phyloP scores from a whole-genome alignment of 345 rosid genomes.

The Murraya koenigii region DNA sequence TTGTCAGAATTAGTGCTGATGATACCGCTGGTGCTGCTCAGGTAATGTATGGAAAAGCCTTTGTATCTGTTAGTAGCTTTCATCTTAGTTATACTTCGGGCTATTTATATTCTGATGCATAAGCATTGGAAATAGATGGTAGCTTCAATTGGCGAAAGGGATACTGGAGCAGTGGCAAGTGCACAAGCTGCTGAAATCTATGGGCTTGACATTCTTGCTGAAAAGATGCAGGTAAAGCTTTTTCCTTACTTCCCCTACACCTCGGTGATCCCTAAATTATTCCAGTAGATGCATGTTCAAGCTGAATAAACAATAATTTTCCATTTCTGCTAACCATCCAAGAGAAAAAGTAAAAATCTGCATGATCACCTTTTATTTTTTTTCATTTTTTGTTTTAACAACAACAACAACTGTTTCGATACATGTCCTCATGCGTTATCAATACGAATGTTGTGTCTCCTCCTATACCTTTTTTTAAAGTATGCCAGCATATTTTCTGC shows the following conservation, averaged over 20 bases:
- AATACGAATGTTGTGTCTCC: not conserved
- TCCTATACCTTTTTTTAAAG: not conserved
- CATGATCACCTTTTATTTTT: not conserved
- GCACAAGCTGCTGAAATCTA: slow-evolving; percentile 84
- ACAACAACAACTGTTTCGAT: not conserved
- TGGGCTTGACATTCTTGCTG: slow-evolving; percentile 71
- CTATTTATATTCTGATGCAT: slow-evolving; percentile 7
- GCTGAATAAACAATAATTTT: not conserved
- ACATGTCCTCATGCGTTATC: not conserved
- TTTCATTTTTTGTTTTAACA: not conserved
- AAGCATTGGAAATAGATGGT: slow-evolving; percentile 42
- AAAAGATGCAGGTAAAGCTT: slow-evolving; percentile 66
- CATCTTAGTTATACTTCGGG: slow-evolving; percentile 1
- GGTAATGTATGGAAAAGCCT: slow-evolving; percentile 38
- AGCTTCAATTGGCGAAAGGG: slow-evolving; percentile 50
- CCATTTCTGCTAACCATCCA: not conserved
- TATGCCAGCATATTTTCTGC: not conserved
- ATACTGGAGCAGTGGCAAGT: slow-evolving; percentile 86
- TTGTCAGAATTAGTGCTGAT: slow-evolving; percentile 52
- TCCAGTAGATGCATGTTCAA: not conserved
- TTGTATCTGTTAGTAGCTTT: not conserved
- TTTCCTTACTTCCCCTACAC: not conserved
- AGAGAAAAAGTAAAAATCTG: not conserved
- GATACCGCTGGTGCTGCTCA: slow-evolving; percentile 92
- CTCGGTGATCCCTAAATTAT: not conserved